phyloP scores from a whole-genome alignment of 257 asterid genomes.

The Fraxinus anomala region DNA sequence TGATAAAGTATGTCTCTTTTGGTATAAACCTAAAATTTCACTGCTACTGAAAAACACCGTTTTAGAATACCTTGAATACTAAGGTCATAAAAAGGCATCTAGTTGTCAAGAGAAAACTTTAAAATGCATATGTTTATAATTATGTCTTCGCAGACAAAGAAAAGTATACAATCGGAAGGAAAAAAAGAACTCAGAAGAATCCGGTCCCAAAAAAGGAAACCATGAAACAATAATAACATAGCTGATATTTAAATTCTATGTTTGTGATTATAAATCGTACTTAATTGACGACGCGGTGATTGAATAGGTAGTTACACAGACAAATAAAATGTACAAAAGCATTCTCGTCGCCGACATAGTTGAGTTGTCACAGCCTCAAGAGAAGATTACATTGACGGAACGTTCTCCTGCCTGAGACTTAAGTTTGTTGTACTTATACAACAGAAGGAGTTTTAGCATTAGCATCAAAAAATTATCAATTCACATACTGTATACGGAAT shows the following conservation, averaged over 20 bases:
- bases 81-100: not conserved
- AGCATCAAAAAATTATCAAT: not conserved
- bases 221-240: not conserved
- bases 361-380: not conserved
- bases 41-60: not conserved
- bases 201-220: not conserved
- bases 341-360: not conserved
- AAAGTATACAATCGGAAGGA: not conserved
- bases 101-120: not conserved
- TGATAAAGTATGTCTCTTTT: not conserved
- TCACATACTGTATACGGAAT: not conserved
- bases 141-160: not conserved
- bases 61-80: not conserved
- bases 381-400: not conserved
- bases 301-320: not conserved
- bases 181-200: not conserved
- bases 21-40: not conserved
- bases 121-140: not conserved
- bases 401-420: not conserved
- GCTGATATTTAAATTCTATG: not conserved
- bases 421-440: not conserved
- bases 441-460: not conserved
- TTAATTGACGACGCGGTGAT: not conserved
- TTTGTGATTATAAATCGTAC: constrained; percentile 1
- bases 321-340: not conserved